Evolutionary conservation across 495 filamentous ascomycete species (phyloP), one percentile per base, ranked within the genome.

Genomic region (Entonaema liquescens): DNA sequence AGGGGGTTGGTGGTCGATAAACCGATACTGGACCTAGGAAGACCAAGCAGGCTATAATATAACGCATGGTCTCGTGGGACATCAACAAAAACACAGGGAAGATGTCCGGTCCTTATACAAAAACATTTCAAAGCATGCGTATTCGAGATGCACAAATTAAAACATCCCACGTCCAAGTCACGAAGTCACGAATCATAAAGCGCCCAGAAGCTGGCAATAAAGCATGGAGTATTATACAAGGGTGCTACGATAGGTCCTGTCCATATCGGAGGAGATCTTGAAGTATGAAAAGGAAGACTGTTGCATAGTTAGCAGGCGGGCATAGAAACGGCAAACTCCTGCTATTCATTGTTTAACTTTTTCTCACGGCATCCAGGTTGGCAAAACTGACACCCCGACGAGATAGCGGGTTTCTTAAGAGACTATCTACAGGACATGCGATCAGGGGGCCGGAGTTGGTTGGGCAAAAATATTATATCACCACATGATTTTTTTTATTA

Each of bases 1-100:
- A 77, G n/a, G 69, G 73, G 7, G 73, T 77, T 23, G 65, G 67
- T 40, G 73, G 75, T 11, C 73, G 73, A 57, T 77, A 58, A 58
- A 77, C 52, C 55, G n/a, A 59, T 19, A 19, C 25, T 19, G 7
- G 36, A 23, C 9, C 40, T 8, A 25, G 35, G 21, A 19, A 4
- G 8, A 52, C 23, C 36, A 55, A 44, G 55, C 29, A 68, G 47
- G 36, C 65, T 67, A 54, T 61, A 47, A 35, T n/a, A 57, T 38
- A 29, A 59, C 55, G 42, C 54, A 65, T 64, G 29, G 35, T 44
- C 60, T n/a, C 23, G 28, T 61, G 17, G 19, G 19, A 54, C n/a
- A 17, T 56, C 57, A 62, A 65, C 26, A 49, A 42, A 23, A 33
- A 33, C 50, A 15, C 28, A 47, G 53, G 55, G 40, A 68, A 36